Percentiles rank a stretch among this genome's conserved stretches.
phyloP scores from a whole-genome alignment of 495 filamentous ascomycete genomes.

The Tuber borchii region DNA sequence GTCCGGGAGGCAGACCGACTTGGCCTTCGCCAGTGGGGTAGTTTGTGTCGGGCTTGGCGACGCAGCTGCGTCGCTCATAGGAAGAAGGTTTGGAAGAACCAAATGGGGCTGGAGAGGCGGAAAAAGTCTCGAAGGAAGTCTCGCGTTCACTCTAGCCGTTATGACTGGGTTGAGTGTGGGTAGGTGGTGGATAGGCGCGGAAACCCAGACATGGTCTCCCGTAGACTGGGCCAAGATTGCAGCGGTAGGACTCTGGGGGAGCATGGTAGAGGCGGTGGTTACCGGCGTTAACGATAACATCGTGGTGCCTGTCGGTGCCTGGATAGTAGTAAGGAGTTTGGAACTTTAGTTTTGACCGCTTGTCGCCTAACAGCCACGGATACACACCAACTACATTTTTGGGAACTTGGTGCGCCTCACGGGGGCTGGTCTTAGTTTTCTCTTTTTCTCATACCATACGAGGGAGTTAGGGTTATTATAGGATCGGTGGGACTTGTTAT shows the following conservation, averaged over 20 bases:
- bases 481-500: background rate
- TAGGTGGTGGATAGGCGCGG: constrained; percentile 61
- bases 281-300: constrained; percentile 99
- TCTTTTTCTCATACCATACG: background rate
- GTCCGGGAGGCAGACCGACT: constrained; percentile 46
- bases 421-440: constrained; percentile 7
- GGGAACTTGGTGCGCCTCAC: constrained; percentile 3
- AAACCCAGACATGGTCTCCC: constrained; percentile 44
- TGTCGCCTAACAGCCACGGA: background rate
- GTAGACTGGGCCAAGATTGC: constrained; percentile 53
- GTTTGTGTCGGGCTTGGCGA: constrained; percentile 94
- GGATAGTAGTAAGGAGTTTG: constrained; percentile 77
- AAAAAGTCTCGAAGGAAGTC: constrained; percentile 86
- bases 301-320: constrained; percentile 88
- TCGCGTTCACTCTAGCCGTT: constrained; percentile 78
- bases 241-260: constrained; percentile 69
- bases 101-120: constrained; percentile 98
- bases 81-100: constrained; percentile 71
- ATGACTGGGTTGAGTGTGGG: constrained; percentile 63
- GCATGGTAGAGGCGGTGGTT: constrained; percentile 86
- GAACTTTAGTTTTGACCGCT: constrained; percentile 51
- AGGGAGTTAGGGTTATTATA: background rate
- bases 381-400: background rate
- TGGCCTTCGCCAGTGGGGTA: constrained; percentile 82
- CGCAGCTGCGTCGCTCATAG: constrained; percentile 86